Evolutionary conservation across 768 basidiomycete genomes (phyloP), one percentile per base, ranked within the genome.

Genomic region (Piloderma croceum): DNA sequence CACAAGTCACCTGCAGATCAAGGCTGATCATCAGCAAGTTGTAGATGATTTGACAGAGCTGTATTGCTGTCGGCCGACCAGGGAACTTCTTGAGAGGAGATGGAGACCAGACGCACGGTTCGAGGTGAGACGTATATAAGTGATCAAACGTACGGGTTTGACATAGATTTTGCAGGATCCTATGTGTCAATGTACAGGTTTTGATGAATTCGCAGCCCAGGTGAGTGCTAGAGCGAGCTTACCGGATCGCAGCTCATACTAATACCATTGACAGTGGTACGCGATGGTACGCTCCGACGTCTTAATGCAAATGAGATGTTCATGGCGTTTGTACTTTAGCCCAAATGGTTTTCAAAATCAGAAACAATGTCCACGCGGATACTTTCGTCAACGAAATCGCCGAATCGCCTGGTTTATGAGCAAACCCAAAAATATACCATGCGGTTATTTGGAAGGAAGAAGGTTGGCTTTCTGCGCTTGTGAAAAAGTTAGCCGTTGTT

Each of bases 351-450:
- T 45, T 64, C 74, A 4, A 62, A 65, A 23, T 75, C 79, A 3
- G 68, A 69, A 43, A 73, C 67, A 6, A 46, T 78, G 10, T 68
- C 70, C 9, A 65, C 59, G 27, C 73, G 79, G 20, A 64, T 83
- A 5, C 71, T 84, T 62, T 71, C 77, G 0, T 80, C 81, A 0
- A 79, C 76, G 1, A 56, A 63, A 29, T 49, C 57, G 10, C 83
- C 82, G 4, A 81, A 81, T 52, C 76, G 74, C 19, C 56, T 84
- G 7, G 69, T 82, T 7, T 79, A 71, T 48, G 62, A 68, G 22
- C 78, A 84, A 53, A 71, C 60, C 9, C 81, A 80, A 47, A 72
- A 73, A 48, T 87, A 83, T 54, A 77, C 73, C 5, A 44, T 68
- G n/a, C 70, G 74, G 18, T 57, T 74, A 19, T 46, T 77, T 12